These are phyloP conservation scores for Schizophyllum amplum DNA, from an alignment of 1,284 basidiomycete genomes.

Conservation along the genomic window DNA sequence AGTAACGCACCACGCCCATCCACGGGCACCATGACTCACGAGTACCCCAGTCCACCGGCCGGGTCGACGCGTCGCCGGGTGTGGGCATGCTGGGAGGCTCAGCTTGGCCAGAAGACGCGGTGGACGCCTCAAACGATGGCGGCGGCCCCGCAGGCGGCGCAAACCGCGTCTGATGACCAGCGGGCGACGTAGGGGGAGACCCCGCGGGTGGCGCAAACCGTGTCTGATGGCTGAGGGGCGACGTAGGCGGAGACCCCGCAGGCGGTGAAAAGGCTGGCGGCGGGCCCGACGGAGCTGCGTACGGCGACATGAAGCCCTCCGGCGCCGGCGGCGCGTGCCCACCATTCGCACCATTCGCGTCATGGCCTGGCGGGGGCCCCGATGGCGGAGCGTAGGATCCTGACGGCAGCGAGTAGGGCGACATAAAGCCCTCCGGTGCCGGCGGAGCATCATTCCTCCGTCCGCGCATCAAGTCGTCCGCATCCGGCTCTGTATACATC, in stretches of 20 bases:
- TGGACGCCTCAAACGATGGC: not conserved
- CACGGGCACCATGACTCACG: slow-evolving; percentile 4
- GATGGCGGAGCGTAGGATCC: slow-evolving; percentile 1
- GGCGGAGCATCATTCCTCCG: not conserved
- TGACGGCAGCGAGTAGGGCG: not conserved
- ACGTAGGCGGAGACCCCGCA: not conserved
- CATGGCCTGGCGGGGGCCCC: slow-evolving; percentile 2
- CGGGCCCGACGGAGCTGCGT: not conserved
- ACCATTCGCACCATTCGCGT: too few relatives aligned
- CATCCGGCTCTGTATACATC: not conserved
- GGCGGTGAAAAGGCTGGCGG: not conserved
- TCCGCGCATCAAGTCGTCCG: not conserved
- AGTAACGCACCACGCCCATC: not conserved
- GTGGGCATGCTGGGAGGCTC: not conserved
- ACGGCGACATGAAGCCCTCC: not conserved
- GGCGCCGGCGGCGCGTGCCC: not conserved
- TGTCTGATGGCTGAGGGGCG: not conserved
- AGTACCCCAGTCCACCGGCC: not conserved
- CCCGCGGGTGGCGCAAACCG: not conserved
- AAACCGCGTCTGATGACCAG: not conserved
- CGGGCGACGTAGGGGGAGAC: not conserved
- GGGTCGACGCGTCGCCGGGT: not conserved
- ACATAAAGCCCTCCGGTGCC: not conserved
- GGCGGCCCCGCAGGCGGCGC: slow-evolving; percentile 4
- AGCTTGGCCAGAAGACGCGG: not conserved